Evolutionary conservation across 768 basidiomycete genomes (phyloP).

Genomic region (Floccularia luteovirens): DNA sequence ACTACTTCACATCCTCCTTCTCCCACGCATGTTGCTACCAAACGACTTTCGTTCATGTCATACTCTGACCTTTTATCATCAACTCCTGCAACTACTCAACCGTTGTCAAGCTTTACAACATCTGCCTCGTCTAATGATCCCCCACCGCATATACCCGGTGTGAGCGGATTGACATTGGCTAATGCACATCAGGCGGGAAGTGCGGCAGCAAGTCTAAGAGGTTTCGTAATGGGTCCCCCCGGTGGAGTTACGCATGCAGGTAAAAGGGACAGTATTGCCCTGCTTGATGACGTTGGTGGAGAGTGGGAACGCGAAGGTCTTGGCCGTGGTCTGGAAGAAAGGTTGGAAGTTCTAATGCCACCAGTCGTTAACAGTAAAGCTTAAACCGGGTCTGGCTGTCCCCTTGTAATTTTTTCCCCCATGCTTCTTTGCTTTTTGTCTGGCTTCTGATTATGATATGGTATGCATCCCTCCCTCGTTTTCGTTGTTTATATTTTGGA

Average conservation of each 20-base stretch:
- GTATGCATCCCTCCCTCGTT: too few relatives aligned
- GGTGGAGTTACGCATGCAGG: conserved; percentile 19
- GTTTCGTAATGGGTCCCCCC: conserved; percentile 11
- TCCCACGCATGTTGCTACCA: conserved; percentile 38
- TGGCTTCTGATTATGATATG: too few relatives aligned
- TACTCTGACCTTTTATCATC: conserved; percentile 80
- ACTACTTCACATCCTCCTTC: conserved; percentile 27
- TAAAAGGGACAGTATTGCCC: conserved; percentile 27
- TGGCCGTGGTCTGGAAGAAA: conserved; percentile 76
- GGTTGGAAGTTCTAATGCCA: conserved; percentile 41
- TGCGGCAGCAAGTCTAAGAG: conserved; percentile 15
- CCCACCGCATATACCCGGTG: conserved; percentile 68
- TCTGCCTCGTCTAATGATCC: conserved; percentile 48
- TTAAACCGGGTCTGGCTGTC: too few relatives aligned
- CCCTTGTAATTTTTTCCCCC: too few relatives aligned
- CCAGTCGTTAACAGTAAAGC: neutral
- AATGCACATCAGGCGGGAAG: conserved; percentile 9
- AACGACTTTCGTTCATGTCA: conserved; percentile 84
- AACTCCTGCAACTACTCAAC: conserved; percentile 63
- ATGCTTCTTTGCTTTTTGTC: too few relatives aligned
- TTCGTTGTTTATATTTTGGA: too few relatives aligned
- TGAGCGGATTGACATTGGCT: conserved; percentile 33
- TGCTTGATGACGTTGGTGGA: conserved; percentile 63
- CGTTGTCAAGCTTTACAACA: conserved; percentile 68
- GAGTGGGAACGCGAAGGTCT: conserved; percentile 88